Evolutionary conservation across 108 stramenopile species (phyloP).

Genomic region (Parietichytrium sp.): DNA sequence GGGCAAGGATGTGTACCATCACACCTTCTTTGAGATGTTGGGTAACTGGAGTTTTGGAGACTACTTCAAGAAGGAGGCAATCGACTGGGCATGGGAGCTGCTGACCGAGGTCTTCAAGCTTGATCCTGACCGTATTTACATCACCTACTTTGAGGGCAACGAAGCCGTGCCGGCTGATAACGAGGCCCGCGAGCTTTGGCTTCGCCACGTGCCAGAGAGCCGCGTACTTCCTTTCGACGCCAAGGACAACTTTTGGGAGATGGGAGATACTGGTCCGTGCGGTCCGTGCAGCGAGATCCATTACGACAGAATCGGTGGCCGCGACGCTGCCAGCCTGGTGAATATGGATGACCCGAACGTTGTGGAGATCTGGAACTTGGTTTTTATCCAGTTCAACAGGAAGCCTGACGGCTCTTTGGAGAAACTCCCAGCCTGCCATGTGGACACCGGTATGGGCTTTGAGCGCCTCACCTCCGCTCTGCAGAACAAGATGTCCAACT

Average conservation of each 20-base stretch:
- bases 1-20: slow-evolving; percentile 99
- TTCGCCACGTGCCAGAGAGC: slow-evolving; percentile 77
- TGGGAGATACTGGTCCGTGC: slow-evolving; percentile 98
- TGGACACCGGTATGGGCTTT: slow-evolving; percentile 99
- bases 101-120: slow-evolving; percentile 84
- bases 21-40: slow-evolving; percentile 99
- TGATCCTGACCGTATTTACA: slow-evolving; percentile 80
- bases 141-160: slow-evolving; percentile 97
- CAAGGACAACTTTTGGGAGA: slow-evolving; percentile 99
- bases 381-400: slow-evolving; percentile 99
- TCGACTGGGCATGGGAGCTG: slow-evolving; percentile 91
- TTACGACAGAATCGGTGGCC: slow-evolving; percentile 94
- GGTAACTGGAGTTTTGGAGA: slow-evolving; percentile 98
- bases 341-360: slow-evolving; percentile 81
- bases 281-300: slow-evolving; percentile 98
- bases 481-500: slow-evolving; percentile 89
- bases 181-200: slow-evolving; percentile 87
- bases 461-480: slow-evolving; percentile 91
- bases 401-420: slow-evolving; percentile 80
- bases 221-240: slow-evolving; percentile 90
- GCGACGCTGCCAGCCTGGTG: slow-evolving; percentile 88
- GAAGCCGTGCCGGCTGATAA: slow-evolving; percentile 76
- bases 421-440: slow-evolving; percentile 87
- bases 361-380: slow-evolving; percentile 97
- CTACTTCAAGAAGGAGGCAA: slow-evolving; percentile 98